phyloP scores from a whole-genome alignment of 2,329 filamentous ascomycete species.

The Colletotrichum truncatum region DNA sequence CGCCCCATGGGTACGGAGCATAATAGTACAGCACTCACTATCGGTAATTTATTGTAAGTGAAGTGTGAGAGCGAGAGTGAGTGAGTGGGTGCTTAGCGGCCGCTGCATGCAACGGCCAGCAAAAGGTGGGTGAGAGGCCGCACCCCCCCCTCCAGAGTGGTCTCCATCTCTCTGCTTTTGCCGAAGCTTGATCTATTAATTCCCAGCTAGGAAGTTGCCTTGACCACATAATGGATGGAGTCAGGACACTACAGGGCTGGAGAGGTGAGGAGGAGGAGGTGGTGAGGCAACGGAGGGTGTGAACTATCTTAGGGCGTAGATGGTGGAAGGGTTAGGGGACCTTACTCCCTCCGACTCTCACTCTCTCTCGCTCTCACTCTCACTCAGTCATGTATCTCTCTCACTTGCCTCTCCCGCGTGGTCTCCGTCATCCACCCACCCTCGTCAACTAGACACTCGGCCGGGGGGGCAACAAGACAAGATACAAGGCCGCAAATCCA shows the following conservation, averaged over 20 bases:
- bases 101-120: background rate
- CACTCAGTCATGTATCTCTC: background rate
- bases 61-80: background rate
- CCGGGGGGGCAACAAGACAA: background rate
- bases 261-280: background rate
- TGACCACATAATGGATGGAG: background rate
- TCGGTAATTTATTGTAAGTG: no score
- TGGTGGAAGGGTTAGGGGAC: constrained; percentile 10
- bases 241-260: constrained; percentile 9
- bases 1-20: background rate
- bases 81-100: background rate
- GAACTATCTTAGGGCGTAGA: background rate
- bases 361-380: background rate
- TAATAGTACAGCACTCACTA: no score
- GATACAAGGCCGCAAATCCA: background rate
- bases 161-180: background rate
- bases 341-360: background rate
- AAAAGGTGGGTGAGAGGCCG: background rate
- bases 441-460: background rate
- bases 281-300: background rate
- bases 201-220: background rate
- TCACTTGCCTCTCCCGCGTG: background rate
- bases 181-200: background rate
- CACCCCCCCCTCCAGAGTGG: background rate
- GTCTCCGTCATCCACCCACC: background rate